These are phyloP conservation scores for Syzygium oleosum DNA, from an alignment of 345 rosid genomes.

Conservation along the genomic window DNA sequence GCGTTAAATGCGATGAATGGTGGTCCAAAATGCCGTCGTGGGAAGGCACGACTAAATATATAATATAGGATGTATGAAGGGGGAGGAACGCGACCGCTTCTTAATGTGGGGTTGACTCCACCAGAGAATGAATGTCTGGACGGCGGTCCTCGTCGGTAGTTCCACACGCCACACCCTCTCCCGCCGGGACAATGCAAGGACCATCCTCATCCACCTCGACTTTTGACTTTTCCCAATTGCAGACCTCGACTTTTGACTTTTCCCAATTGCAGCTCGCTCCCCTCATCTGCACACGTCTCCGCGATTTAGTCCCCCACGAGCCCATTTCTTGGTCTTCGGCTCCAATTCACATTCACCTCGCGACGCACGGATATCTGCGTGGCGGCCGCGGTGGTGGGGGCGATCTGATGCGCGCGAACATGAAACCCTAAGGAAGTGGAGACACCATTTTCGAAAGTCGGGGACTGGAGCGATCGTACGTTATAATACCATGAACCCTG, in stretches of 20 bases:
- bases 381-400: too few species aligned
- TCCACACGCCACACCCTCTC: not conserved
- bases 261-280: not conserved
- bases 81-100: not conserved
- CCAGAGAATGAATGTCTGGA: not conserved
- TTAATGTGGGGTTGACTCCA: not conserved
- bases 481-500: too few species aligned
- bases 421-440: not conserved
- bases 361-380: not conserved
- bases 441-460: not conserved
- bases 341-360: not conserved
- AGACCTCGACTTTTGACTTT: not conserved
- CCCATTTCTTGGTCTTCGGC: not conserved
- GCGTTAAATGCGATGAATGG: not conserved
- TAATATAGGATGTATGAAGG: not conserved
- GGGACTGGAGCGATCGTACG: rapidly evolving
- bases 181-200: not conserved
- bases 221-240: not conserved
- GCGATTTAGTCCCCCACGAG: not conserved
- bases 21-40: not conserved
- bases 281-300: not conserved
- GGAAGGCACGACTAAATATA: not conserved
- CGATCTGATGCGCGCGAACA: rapidly evolving
- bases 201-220: not conserved
- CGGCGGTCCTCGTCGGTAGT: not conserved